Conservation (phyloP, 805 yeast species). For the Saccharomycopsis sp. region DNA sequence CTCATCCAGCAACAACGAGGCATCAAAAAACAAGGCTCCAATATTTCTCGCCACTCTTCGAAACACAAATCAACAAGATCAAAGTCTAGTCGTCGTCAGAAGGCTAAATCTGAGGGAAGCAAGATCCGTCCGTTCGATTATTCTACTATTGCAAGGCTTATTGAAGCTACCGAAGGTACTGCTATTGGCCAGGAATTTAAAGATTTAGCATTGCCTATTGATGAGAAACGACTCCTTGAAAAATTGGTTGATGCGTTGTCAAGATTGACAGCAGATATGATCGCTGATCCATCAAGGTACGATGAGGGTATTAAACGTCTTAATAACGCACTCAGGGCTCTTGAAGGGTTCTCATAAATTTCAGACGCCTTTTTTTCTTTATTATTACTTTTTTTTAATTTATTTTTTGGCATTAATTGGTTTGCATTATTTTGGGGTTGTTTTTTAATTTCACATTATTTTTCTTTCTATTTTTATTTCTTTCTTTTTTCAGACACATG, state of each 20-base stretch:
- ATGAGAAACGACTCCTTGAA: conserved; percentile 75
- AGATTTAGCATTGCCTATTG: conserved; percentile 61
- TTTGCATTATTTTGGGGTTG: not conserved
- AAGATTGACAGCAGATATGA: conserved; percentile 84
- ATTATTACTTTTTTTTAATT: not conserved
- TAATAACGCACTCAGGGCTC: conserved; percentile 72
- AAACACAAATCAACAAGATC: not conserved
- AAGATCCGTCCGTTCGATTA: conserved; percentile 15
- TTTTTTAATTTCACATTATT: not conserved
- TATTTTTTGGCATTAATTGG: not conserved
- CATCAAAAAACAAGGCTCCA: not conserved
- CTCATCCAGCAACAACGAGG: not conserved
- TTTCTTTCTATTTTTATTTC: not conserved
- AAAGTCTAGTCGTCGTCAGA: too few species aligned
- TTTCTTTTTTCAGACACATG: not conserved
- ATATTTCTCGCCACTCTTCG: not conserved
- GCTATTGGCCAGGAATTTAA: conserved; percentile 66
- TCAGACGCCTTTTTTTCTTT: not conserved
- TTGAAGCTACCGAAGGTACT: conserved; percentile 55
- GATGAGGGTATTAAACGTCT: conserved; percentile 75
- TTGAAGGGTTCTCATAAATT: conserved; percentile 62
- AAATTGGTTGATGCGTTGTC: conserved; percentile 81
- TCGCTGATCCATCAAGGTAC: conserved; percentile 72
- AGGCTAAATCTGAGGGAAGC: not conserved
- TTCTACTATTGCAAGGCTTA: conserved; percentile 38